A percentile compares a stretch with the other conserved stretches of the same genome.
These are phyloP conservation scores for Colletotrichum gigasporum DNA, from an alignment of 2,329 filamentous ascomycete genomes.

Conservation along the genomic window DNA sequence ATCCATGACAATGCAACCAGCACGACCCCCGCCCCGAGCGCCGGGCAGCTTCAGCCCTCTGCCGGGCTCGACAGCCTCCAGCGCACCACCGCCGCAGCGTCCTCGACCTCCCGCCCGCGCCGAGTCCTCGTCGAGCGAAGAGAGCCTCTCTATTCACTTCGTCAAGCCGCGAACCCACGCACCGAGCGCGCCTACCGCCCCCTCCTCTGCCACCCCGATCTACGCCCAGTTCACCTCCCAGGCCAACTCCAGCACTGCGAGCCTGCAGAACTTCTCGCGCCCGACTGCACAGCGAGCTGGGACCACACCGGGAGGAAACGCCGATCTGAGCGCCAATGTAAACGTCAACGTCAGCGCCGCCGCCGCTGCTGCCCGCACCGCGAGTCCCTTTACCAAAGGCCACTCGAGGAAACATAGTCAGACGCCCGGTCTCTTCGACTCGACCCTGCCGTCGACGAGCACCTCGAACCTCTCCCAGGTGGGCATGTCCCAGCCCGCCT, in stretches of 20 bases:
- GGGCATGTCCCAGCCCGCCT: slow-evolving; percentile 57
- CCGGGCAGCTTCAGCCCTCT: slow-evolving; percentile 67
- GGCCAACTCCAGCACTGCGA: slow-evolving; percentile 57
- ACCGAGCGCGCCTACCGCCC: slow-evolving; percentile 30
- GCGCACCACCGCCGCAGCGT: slow-evolving; percentile 40
- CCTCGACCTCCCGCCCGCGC: slow-evolving; percentile 49
- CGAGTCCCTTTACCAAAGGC: slow-evolving; percentile 44
- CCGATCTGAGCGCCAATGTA: slow-evolving; percentile 9
- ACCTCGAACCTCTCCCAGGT: slow-evolving; percentile 64
- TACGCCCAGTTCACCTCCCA: slow-evolving; percentile 59
- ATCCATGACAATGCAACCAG: slow-evolving; percentile 56
- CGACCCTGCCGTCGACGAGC: slow-evolving; percentile 72
- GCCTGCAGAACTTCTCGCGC: slow-evolving; percentile 67
- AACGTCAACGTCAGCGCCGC: slow-evolving; percentile 40
- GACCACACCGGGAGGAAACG: slow-evolving; percentile 21
- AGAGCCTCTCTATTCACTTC: slow-evolving; percentile 52
- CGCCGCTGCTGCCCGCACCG: slow-evolving; percentile 37
- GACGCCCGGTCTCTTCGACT: slow-evolving; percentile 81
- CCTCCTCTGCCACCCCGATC: slow-evolving; percentile 43
- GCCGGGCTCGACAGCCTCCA: slow-evolving; percentile 42
- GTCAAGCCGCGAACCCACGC: slow-evolving; percentile 51
- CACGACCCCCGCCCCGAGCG: slow-evolving; percentile 56
- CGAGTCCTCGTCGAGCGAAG: slow-evolving; percentile 57
- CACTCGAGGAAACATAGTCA: slow-evolving; percentile 75
- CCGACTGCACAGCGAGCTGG: slow-evolving; percentile 49